phyloP scores from a whole-genome alignment of 192 early-diverging fungal genomes.

The Chytriomyces sp. region DNA sequence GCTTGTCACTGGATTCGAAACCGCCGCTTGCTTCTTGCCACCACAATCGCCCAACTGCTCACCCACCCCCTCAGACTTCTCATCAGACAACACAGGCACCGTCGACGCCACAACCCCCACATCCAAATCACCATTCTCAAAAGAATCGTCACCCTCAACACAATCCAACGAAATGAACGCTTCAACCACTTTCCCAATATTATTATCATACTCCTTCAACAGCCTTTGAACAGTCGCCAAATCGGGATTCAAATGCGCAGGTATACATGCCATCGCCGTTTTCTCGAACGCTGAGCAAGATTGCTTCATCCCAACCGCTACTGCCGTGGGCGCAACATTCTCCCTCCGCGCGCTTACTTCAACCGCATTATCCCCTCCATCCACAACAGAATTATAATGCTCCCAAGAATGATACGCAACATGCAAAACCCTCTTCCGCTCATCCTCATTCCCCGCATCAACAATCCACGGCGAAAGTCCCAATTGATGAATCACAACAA shows the following conservation, averaged over 20 bases:
- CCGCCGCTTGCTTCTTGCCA: background rate
- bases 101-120: background rate
- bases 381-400: constrained; percentile 37
- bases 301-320: background rate
- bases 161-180: background rate
- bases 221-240: background rate
- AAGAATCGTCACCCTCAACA: background rate
- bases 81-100: background rate
- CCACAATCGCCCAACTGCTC: background rate
- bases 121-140: background rate
- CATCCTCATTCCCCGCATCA: constrained; percentile 17
- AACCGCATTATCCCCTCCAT: background rate
- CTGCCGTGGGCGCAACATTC: background rate
- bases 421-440: constrained; percentile 12
- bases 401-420: constrained; percentile 46
- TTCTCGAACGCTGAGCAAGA: background rate
- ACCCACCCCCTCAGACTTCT: background rate
- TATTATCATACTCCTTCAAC: constrained; percentile 10
- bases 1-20: background rate
- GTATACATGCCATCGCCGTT: background rate
- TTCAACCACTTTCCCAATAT: constrained; percentile 26
- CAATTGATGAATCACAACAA: constrained; percentile 47
- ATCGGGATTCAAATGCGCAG: constrained; percentile 14
- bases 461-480: constrained; percentile 44
- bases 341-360: background rate